Conservation (phyloP, 495 filamentous ascomycete species). For the Echria macrotheca region DNA sequence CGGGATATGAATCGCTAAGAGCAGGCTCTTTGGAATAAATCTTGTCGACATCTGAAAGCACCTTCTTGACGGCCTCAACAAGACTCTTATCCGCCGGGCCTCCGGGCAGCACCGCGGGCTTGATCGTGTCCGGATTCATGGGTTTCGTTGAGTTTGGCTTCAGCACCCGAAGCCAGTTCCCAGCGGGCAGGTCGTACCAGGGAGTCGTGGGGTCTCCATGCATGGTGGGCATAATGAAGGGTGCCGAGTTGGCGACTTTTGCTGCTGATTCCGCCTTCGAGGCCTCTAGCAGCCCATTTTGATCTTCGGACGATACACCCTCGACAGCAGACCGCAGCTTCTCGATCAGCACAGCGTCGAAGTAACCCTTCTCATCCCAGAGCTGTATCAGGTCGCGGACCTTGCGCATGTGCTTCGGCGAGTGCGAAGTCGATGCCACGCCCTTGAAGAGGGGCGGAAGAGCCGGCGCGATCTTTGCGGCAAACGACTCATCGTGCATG, state of each 20-base stretch:
- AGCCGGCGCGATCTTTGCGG: constrained; percentile 53
- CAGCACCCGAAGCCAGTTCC: constrained; percentile 72
- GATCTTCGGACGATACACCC: background rate
- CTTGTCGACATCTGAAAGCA: constrained; percentile 62
- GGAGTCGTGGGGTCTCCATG: constrained; percentile 73
- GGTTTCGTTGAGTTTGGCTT: constrained; percentile 67
- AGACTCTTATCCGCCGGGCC: constrained; percentile 67
- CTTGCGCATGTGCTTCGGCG: constrained; percentile 61
- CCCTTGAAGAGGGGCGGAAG: constrained; percentile 57
- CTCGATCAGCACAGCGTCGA: constrained; percentile 49
- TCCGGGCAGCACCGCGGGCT: constrained; percentile 65
- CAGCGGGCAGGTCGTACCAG: constrained; percentile 82
- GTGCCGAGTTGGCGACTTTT: constrained; percentile 46
- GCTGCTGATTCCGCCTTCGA: constrained; percentile 9
- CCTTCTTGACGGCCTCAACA: constrained; percentile 57
- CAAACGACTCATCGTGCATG: constrained; percentile 48
- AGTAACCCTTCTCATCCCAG: constrained; percentile 72
- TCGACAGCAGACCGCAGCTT: constrained; percentile 54
- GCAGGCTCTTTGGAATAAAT: constrained; percentile 48
- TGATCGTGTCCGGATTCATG: constrained; percentile 65
- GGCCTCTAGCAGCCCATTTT: no score
- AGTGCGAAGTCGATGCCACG: constrained; percentile 57
- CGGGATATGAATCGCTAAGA: constrained; percentile 32
- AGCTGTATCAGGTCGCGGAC: constrained; percentile 60
- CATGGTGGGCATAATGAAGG: constrained; percentile 65